Evolutionary conservation across 78 protist species (phyloP).

Genomic region (Guillardia theta): DNA sequence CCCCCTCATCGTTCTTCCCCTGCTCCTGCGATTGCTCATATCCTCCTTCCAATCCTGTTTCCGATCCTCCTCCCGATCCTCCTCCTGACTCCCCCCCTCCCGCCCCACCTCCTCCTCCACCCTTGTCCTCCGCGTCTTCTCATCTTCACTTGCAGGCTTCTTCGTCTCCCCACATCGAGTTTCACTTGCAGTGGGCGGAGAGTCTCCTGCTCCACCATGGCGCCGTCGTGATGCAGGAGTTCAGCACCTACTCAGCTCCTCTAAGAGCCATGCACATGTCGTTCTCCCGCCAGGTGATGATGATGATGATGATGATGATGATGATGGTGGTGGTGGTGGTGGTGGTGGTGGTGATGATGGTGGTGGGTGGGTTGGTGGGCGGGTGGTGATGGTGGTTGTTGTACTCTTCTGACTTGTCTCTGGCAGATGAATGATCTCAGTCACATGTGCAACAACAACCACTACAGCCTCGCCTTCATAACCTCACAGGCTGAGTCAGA

Average conservation of each 20-base stretch:
- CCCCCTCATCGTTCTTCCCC: not conserved
- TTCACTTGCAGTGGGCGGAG: constrained; percentile 69
- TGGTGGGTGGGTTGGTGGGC: not conserved
- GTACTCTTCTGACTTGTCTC: not conserved
- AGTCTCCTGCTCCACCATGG: constrained; percentile 66
- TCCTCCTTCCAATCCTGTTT: not conserved
- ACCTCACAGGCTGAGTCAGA: too few species aligned
- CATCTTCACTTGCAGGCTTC: not conserved
- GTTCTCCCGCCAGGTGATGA: not conserved
- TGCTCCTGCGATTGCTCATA: not conserved
- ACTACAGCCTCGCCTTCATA: constrained; percentile 20
- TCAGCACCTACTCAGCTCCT: not conserved
- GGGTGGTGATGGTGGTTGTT: constrained; percentile 45
- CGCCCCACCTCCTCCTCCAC: too few species aligned
- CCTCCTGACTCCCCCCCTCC: too few species aligned
- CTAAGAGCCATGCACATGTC: not conserved
- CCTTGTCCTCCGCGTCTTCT: too few species aligned
- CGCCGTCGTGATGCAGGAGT: not conserved
- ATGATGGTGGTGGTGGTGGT: not conserved
- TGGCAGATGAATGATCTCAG: constrained; percentile 31
- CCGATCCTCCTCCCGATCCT: not conserved
- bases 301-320: not conserved
- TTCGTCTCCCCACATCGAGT: constrained; percentile 65
- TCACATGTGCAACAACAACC: constrained; percentile 17
- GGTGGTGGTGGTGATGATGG: not conserved